Evolutionary conservation across 2,329 filamentous ascomycete genomes (phyloP).

Genomic region (Scortechinia acanthostroma): DNA sequence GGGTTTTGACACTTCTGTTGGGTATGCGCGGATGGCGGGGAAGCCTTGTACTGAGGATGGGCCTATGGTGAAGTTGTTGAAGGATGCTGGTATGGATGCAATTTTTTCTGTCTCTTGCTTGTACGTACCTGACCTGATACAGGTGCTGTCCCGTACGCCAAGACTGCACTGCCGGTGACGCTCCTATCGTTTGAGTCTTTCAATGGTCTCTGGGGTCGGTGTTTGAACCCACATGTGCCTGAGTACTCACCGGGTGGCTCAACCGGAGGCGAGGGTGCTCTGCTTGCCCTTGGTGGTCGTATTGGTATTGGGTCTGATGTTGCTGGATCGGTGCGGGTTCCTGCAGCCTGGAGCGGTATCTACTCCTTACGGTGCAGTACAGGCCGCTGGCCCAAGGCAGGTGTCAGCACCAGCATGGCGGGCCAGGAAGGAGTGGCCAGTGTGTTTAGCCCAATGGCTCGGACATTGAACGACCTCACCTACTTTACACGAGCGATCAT

Average conservation of each 20-base stretch:
- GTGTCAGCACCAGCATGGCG: constrained; percentile 45
- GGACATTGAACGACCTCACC: constrained; percentile 43
- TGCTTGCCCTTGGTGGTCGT: constrained; percentile 52
- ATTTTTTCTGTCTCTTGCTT: constrained; percentile 1
- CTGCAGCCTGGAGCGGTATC: constrained; percentile 47
- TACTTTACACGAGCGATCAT: constrained; percentile 44
- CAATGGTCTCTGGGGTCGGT: constrained; percentile 59
- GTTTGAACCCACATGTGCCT: constrained; percentile 53
- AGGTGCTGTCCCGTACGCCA: constrained; percentile 42
- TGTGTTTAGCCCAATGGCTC: constrained; percentile 57
- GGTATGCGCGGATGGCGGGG: constrained; percentile 54
- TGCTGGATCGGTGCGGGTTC: constrained; percentile 43
- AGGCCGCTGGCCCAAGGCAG: constrained; percentile 49
- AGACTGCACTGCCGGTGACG: constrained; percentile 51
- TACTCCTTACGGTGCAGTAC: constrained; percentile 47
- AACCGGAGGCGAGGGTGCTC: constrained; percentile 60
- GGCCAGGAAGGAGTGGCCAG: constrained; percentile 59
- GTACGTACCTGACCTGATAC: constrained; percentile 2
- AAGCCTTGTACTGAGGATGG: constrained; percentile 39
- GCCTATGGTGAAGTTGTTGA: constrained; percentile 29
- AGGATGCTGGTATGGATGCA: constrained; percentile 24
- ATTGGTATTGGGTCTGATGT: constrained; percentile 62
- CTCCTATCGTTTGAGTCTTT: constrained; percentile 66
- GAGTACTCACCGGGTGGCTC: constrained; percentile 54
- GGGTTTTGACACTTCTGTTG: constrained; percentile 53